Evolutionary conservation across 2,329 filamentous ascomycete genomes (phyloP), one percentile per base, ranked within the genome.

Genomic region (Aspergillus fumigatiaffinis): DNA sequence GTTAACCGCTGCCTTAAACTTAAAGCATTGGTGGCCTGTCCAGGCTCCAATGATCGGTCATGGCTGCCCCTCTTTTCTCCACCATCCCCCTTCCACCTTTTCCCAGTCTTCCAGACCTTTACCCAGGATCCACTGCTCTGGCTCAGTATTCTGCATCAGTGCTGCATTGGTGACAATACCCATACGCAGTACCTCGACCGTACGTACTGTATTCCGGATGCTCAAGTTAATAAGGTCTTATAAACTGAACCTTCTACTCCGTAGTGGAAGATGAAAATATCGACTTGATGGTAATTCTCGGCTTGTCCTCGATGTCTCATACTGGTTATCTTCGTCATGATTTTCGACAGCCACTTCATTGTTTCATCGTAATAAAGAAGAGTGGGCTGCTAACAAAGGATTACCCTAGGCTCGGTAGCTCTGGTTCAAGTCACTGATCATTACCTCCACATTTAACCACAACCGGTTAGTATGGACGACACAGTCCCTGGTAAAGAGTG

Each of bases 121-220:
- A 51, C 55, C 60, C 62, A 60, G 58, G 55, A 60, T 54, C 62
- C 63, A 66, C 61, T 60, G 48, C 60, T 60, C 57, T 52, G 63
- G 62, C 60, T 60, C 59, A 50, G 54, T 60, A 52, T 23, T 44
- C 42, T 46, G 42, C 42, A 57, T 26, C 25, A 1, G 25, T 54
- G 60, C 59, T 52, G 56, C 26, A 28, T 56, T 51, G 56, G 53
- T 55, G 42, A 46, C 42, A 21, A 46, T 46, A 46, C 42, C 42
- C 42, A 23, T 53, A 53, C 47, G 4, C 1, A 12, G 28, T 4
- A 32, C 38, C 44, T 59, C 48, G 42, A 53, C 42, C 17, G 44
- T 59, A 20, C 20, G 44, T 59, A 20, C 49, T 55, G 32, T 38
- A 17, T 17, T 17, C 32, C 3, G 14, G 4, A 38, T 17, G 14